phyloP scores from a whole-genome alignment of 2,329 filamentous ascomycete species.

The Diaporthe velutina region DNA sequence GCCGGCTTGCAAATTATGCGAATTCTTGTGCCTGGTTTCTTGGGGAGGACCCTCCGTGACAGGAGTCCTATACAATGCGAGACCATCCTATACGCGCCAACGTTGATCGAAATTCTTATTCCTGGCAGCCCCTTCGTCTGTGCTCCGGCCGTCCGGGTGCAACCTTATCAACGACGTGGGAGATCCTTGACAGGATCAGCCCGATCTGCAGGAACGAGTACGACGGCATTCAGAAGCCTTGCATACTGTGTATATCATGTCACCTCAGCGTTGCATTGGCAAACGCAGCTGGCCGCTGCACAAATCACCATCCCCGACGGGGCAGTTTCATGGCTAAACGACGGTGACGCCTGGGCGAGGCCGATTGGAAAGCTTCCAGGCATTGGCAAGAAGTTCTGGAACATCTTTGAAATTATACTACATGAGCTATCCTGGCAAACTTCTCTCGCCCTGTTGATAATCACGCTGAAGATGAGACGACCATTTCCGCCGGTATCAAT shows the following conservation, averaged over 20 bases:
- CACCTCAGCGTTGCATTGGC: constrained; percentile 11
- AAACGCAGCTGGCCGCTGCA: background rate
- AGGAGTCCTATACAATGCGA: background rate
- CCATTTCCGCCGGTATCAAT: background rate
- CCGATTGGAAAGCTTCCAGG: constrained; percentile 3
- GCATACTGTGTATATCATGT: background rate
- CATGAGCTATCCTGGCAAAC: background rate
- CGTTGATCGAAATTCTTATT: background rate
- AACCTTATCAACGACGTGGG: background rate
- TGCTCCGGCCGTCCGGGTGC: background rate
- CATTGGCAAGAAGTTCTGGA: background rate
- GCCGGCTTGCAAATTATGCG: constrained; percentile 19
- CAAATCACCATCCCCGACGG: background rate
- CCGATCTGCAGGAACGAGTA: constrained; percentile 24
- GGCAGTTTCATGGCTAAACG: constrained; percentile 15
- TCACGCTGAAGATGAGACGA: background rate
- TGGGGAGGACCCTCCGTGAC: background rate
- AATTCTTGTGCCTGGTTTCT: constrained; percentile 7
- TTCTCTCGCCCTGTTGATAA: background rate
- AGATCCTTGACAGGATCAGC: constrained; percentile 11
- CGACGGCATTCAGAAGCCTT: background rate
- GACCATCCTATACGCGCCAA: background rate
- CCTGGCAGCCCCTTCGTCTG: background rate
- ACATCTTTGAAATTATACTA: background rate
- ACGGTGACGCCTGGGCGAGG: constrained; percentile 1